These are phyloP conservation scores for Boletus fagicola DNA, from an alignment of 768 basidiomycete species.

Conservation along the genomic window DNA sequence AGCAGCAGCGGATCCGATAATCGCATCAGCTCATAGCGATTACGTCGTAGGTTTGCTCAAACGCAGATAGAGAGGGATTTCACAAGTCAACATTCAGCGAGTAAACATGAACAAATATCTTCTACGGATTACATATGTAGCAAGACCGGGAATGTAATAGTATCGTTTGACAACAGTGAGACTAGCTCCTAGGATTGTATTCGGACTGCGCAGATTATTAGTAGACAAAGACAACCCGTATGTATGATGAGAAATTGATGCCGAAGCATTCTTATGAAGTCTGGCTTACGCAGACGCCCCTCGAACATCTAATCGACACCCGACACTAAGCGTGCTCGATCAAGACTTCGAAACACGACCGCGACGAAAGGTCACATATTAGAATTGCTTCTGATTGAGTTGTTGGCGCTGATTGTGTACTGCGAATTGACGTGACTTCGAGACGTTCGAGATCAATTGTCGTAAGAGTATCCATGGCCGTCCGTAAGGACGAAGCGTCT, in stretches of 20 bases:
- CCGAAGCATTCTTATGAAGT: neutral
- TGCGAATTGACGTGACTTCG: neutral
- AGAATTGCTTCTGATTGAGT: neutral
- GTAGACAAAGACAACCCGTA: neutral
- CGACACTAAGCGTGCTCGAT: neutral
- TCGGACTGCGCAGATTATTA: neutral
- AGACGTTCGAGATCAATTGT: constrained; percentile 12
- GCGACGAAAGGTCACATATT: neutral
- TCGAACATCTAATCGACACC: too few relatives aligned
- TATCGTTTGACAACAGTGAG: neutral
- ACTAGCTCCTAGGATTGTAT: neutral
- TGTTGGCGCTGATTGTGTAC: constrained; percentile 2
- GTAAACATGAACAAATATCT: neutral
- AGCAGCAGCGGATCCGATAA: neutral
- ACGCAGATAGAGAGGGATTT: neutral
- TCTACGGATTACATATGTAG: neutral
- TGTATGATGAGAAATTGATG: neutral
- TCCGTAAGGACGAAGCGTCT: neutral
- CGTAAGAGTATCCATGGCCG: constrained; percentile 1
- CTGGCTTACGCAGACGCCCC: neutral
- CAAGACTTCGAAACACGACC: neutral
- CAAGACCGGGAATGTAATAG: too few relatives aligned
- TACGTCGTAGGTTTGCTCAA: too few relatives aligned
- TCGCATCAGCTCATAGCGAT: neutral
- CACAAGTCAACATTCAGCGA: neutral